These are phyloP conservation scores for Monosporascus sp. DNA, from an alignment of 2,329 filamentous ascomycete genomes.

Conservation along the genomic window DNA sequence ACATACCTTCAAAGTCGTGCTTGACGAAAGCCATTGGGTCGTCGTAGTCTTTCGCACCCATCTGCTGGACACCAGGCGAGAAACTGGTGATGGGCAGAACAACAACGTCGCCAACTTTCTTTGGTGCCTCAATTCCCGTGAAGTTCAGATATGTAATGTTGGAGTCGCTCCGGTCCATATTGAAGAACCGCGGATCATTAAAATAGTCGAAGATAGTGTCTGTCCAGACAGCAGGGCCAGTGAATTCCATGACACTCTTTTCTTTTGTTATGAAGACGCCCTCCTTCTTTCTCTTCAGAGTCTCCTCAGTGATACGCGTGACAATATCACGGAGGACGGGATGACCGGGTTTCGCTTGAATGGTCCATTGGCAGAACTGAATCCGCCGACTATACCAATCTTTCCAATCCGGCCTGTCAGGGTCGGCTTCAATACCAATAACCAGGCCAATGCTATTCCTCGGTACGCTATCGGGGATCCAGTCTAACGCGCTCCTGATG, in stretches of 20 bases:
- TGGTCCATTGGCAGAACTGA: constrained; percentile 99
- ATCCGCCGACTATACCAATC: constrained; percentile 95
- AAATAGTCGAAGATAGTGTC: constrained; percentile 89
- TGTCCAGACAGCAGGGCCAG: constrained; percentile 91
- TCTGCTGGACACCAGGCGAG: constrained; percentile 88
- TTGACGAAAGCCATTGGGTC: constrained; percentile 97
- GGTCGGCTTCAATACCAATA: constrained; percentile 93
- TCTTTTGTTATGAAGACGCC: constrained; percentile 46
- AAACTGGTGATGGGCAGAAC: constrained; percentile 96
- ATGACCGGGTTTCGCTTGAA: constrained; percentile 91
- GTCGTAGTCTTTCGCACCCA: constrained; percentile 82
- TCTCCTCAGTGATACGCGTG: constrained; percentile 75
- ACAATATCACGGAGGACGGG: constrained; percentile 87
- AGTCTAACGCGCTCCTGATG: constrained; percentile 75
- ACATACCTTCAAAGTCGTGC: constrained; percentile 88
- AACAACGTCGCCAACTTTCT: constrained; percentile 88
- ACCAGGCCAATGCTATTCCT: constrained; percentile 76
- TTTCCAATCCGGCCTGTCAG: constrained; percentile 85
- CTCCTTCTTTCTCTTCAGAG: constrained; percentile 65
- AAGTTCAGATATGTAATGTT: constrained; percentile 85
- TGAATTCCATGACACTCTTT: constrained; percentile 85
- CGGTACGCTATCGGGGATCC: constrained; percentile 77
- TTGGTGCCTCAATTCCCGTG: constrained; percentile 75
- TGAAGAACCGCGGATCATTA: constrained; percentile 85
- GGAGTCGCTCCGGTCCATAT: constrained; percentile 63